These are phyloP conservation scores for Suhomyces xylopsoci DNA, from an alignment of 805 yeast genomes.

Conservation along the genomic window DNA sequence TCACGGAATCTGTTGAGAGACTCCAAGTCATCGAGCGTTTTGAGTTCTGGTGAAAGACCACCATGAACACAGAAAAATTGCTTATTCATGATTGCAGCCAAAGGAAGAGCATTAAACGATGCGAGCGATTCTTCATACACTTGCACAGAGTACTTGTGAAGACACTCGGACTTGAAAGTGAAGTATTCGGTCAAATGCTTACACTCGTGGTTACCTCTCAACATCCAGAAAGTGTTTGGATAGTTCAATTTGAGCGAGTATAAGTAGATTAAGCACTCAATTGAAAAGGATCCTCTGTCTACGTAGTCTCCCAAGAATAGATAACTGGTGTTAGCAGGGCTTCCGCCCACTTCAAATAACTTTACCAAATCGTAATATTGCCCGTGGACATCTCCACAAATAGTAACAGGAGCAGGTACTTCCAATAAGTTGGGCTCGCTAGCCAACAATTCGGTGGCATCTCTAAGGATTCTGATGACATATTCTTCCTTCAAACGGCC, in stretches of 20 bases:
- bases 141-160: slow-evolving; percentile 67
- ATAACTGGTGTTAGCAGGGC: slow-evolving; percentile 72
- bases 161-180: slow-evolving; percentile 87
- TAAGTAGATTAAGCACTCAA: slow-evolving; percentile 74
- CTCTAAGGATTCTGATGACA: slow-evolving; percentile 59
- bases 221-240: slow-evolving; percentile 71
- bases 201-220: slow-evolving; percentile 95
- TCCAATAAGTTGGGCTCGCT: slow-evolving; percentile 75
- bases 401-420: slow-evolving; percentile 90
- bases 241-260: slow-evolving; percentile 76
- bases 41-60: slow-evolving; percentile 85
- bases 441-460: slow-evolving; percentile 61
- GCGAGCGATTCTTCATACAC: slow-evolving; percentile 72
- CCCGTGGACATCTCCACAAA: slow-evolving; percentile 98
- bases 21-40: slow-evolving; percentile 63
- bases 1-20: slow-evolving; percentile 78
- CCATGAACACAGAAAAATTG: slow-evolving; percentile 97
- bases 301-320: slow-evolving; percentile 92
- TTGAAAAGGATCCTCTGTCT: slow-evolving; percentile 88
- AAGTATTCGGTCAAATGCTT: slow-evolving; percentile 90
- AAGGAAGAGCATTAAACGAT: slow-evolving; percentile 83
- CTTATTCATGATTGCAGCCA: slow-evolving; percentile 89
- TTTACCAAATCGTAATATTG: slow-evolving; percentile 89
- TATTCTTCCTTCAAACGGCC: slow-evolving; percentile 76
- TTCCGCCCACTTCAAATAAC: slow-evolving; percentile 90